phyloP scores from a whole-genome alignment of 2,329 filamentous ascomycete genomes.

The Fusarium camptoceras region DNA sequence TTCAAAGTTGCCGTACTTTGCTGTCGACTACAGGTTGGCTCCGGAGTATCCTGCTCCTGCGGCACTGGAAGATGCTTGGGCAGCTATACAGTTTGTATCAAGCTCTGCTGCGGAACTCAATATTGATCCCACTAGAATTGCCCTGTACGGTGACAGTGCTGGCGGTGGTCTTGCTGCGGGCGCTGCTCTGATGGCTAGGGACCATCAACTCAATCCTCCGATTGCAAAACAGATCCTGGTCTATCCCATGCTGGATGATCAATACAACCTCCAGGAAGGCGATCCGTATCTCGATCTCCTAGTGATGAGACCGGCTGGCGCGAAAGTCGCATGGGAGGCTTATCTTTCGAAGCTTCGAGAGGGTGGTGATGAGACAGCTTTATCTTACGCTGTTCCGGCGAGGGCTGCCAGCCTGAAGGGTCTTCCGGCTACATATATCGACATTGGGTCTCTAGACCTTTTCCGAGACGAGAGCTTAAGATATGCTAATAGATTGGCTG shows the following conservation, averaged over 20 bases:
- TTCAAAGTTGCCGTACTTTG: conserved; percentile 24
- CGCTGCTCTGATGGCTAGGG: conserved; percentile 13
- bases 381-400: conserved; percentile 43
- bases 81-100: conserved; percentile 11
- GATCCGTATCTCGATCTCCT: conserved; percentile 20
- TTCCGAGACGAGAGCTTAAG: conserved; percentile 43
- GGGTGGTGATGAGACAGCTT: conserved; percentile 2
- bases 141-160: conserved; percentile 24
- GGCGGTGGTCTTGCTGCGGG: conserved; percentile 26
- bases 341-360: conserved; percentile 14
- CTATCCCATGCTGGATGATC: conserved; percentile 35
- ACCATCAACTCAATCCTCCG: conserved; percentile 1
- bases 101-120: conserved; percentile 7
- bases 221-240: conserved; percentile 22
- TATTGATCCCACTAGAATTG: conserved; percentile 19
- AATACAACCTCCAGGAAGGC: neutral
- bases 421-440: conserved; percentile 54
- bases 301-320: conserved; percentile 35
- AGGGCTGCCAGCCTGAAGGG: conserved; percentile 40
- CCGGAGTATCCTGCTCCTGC: conserved; percentile 27
- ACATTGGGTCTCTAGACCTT: conserved; percentile 54
- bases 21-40: conserved; percentile 23
- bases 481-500: conserved; percentile 7
- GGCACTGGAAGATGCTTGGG: conserved; percentile 22
- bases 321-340: conserved; percentile 42